Base-by-base conservation (phyloP, 352 stramenopile genomes). In the Pythium pectinolyticum region DNA sequence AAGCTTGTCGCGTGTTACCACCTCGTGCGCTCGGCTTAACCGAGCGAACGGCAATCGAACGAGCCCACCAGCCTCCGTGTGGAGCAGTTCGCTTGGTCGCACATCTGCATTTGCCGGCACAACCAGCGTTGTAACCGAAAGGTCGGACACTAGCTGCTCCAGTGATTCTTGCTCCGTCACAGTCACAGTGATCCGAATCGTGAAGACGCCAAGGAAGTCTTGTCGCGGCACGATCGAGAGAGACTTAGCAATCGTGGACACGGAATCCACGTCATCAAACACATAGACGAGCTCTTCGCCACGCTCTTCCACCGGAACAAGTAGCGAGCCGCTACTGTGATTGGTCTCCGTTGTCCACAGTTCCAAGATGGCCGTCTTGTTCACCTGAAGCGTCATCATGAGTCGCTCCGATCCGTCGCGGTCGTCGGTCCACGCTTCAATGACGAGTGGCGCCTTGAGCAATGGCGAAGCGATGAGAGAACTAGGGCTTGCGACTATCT, bases 1-100 rank as follows among this genome's bases (percentile, higher is more conserved):
- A 19, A 84, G 28, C 25, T 77, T 37, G 27, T 80, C 73, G 10
- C 75, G 72, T 32, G 30, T 63, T 4, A 45, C 63, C 15, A 76
- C 66, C 66, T 79, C 75, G 12, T 72, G 61, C 0, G 51, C 54
- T 19, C 47, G 30, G 43, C 81, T 70, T 3, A 79, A 35, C n/a
- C 73, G 69, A 12, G 68, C 61, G 19, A 84, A 77, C 12, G 75
- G 75, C 2, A 84, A 14, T 0, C 65, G 72, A 19, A 81, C 54
- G 40, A 78, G 65, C 12, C 67, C 66, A 14, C 77, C 77, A 37
- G 46, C 53, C 1, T 39, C n/a, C 8, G 39, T 30, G 30, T 62
- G 46, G 4, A 62, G 53, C 25, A 68, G 27, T 10, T 15, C 3
- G 9, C 41, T 40, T 7, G 53, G 46, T 46, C 39, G 34, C 2